Base-by-base conservation (phyloP, 192 early-diverging fungal species). In the Umbelopsis sp. region DNA sequence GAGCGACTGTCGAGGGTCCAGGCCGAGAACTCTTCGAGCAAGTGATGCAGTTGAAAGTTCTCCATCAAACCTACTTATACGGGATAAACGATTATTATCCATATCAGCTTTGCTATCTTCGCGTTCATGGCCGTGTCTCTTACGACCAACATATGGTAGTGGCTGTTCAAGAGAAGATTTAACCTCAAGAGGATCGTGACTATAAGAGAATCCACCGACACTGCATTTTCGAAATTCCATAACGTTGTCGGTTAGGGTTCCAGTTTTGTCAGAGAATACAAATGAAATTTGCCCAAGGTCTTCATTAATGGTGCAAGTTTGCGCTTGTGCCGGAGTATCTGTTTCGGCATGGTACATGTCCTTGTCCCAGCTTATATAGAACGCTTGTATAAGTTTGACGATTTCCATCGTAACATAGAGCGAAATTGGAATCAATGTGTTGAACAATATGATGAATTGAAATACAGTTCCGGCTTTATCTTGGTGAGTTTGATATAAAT, bases 221-320 rank as follows among this genome's bases (percentile, higher is more conserved):
- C 87, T 88, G 17, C 88, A 82, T 14, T 88, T 88, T 31, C 90
- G 83, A 66, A 95, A 90, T 49, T 91, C 85, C 92, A 95, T 94
- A 10, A 92, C 84, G 77, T 95, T 96, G 65, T 91, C 89, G 11
- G 96, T 97, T 38, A 96, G 80, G 14, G 94, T 96, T 29, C 94
- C 94, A 6, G 94, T 96, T 77, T 96, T 96, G 83, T 96, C 94
- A 24, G 91, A 91, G 56, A 97, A 97, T 7, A 97, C 84, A 69
- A 95, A 95, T 66, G 91, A 88, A 51, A 97, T 91, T 72, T 89
- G 88, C 21, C 92, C 94, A 21, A 97, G 81, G 65, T 97, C 95
- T 80, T 97, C 95, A 74, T 94, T 93, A 47, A 96, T 90, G n/a
- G 84, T 88, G 3, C 89, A 89, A 11, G 94, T 95, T 31, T 88